phyloP scores from a whole-genome alignment of 768 basidiomycete genomes.

The Rhizopogon vesiculosus region DNA sequence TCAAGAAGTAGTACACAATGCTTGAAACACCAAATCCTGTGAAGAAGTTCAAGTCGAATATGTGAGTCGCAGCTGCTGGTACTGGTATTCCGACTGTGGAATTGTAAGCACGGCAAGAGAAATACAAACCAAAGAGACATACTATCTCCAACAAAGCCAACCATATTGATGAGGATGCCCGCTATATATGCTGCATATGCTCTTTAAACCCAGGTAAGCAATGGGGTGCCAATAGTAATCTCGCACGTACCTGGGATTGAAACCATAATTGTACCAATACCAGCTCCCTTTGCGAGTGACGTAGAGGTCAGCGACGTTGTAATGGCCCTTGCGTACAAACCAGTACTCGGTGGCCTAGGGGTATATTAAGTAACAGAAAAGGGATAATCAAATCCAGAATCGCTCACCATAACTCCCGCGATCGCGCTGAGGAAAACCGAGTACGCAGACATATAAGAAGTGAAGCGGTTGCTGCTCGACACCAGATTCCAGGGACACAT shows the following conservation, averaged over 20 bases:
- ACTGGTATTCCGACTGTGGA: conserved; percentile 47
- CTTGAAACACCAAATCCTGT: conserved; percentile 67
- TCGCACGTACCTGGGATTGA: conserved; percentile 55
- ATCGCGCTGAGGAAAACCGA: conserved; percentile 75
- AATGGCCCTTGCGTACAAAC: conserved; percentile 58
- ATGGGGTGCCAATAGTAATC: background rate
- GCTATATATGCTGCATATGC: conserved; percentile 60
- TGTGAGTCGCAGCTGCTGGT: conserved; percentile 59
- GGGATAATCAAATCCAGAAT: background rate
- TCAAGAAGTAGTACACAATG: conserved; percentile 52
- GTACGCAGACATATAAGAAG: conserved; percentile 74
- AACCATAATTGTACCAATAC: conserved; percentile 66
- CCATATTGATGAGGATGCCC: conserved; percentile 73
- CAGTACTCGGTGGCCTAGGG: conserved; percentile 68
- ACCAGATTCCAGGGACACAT: conserved; percentile 72
- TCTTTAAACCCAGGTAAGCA: conserved; percentile 19
- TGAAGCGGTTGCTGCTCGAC: conserved; percentile 64
- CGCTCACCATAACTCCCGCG: conserved; percentile 62
- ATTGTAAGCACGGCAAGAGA: background rate
- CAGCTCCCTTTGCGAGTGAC: conserved; percentile 47
- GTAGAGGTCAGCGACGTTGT: conserved; percentile 65
- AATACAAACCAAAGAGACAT: conserved; percentile 13
- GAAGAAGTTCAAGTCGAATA: conserved; percentile 74
- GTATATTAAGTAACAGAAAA: no score
- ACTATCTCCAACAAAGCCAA: conserved; percentile 72